phyloP scores from a whole-genome alignment of 208 protist species.

The Trypanosomatidae sp. region DNA sequence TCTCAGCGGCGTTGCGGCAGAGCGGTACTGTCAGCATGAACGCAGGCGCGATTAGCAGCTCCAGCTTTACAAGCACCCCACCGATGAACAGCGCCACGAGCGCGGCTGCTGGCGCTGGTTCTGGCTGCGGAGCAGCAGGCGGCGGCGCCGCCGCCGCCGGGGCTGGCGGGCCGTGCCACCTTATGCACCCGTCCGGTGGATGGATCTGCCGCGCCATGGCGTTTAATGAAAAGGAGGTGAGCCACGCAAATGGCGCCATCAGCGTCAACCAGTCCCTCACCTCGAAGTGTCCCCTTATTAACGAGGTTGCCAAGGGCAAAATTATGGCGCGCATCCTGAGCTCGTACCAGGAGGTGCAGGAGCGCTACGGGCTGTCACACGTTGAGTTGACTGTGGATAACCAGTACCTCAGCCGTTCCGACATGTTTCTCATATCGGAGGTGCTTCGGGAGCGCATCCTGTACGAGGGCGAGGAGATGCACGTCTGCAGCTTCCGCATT shows the following conservation, averaged over 20 bases:
- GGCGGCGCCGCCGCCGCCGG: not conserved
- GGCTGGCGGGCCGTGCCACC: not conserved
- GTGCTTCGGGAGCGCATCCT: slow-evolving; percentile 69
- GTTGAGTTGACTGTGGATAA: slow-evolving; percentile 75
- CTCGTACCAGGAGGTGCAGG: slow-evolving; percentile 56
- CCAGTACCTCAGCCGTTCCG: slow-evolving; percentile 75
- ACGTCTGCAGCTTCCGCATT: slow-evolving; percentile 64
- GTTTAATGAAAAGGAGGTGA: slow-evolving; percentile 65
- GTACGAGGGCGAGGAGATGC: slow-evolving; percentile 77
- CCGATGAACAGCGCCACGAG: not conserved
- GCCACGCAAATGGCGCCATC: slow-evolving; percentile 72
- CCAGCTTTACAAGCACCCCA: not conserved
- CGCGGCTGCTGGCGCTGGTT: slow-evolving; percentile 7
- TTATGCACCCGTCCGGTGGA: slow-evolving; percentile 48
- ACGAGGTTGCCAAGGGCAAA: slow-evolving; percentile 75
- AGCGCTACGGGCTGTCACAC: slow-evolving; percentile 81
- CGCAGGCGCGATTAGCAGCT: not conserved
- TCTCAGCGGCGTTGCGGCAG: not conserved
- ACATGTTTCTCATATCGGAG: slow-evolving; percentile 78
- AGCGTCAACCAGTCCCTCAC: slow-evolving; percentile 76
- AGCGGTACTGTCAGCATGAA: not conserved
- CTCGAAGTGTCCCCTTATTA: slow-evolving; percentile 62
- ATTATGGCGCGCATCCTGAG: slow-evolving; percentile 55
- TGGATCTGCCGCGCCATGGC: slow-evolving; percentile 86
- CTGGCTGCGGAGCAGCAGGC: not conserved